Evolutionary conservation across 768 basidiomycete species (phyloP), one percentile per base, ranked within the genome.

Genomic region (Podaxis rugospora): DNA sequence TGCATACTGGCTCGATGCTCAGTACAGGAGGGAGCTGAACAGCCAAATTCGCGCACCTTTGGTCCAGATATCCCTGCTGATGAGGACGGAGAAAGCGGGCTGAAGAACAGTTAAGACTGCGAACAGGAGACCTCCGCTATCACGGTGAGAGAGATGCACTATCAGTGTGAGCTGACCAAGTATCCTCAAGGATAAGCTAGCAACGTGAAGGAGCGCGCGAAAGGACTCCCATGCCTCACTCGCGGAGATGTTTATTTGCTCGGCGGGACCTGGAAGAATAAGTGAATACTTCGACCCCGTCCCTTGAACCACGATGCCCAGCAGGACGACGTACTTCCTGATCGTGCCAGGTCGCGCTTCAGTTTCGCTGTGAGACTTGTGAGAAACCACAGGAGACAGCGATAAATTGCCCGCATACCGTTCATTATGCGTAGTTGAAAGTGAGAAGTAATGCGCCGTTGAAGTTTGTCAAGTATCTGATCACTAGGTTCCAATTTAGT

Each of bases 61-160:
- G 21, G 62, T 47, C 52, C 52, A 65, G 23, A 65, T 11, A 16
- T 9, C 21, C 13, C 35, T 32, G 7, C 25, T 14, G 11, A 49
- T 55, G 0, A 49, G 51, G n/a, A 39, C 28, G 2, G 47, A 54
- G 4, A 55, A 1, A 16, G 55, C 5, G 2, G 64, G 60, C 40
- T 42, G 21, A 7, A 61, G 10, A 9, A 62, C 11, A 27, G 57
- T 59, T 18, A 50, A 18, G 4, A 55, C 7, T 3, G 54, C 32
- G 32, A 64, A 62, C 5, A 59, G 35, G 1, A 61, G 64, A 3
- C 60, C 55, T 5, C 64, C 60, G 14, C 37, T 53, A 21, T 55
- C 56, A 4, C 39, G n/a, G 18, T 18, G 39, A 21, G 52, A 57
- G 18, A 61, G 47, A 10, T 55, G 60, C 3, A 55, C 36, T 13